phyloP scores from a whole-genome alignment of 331 rosid species.

The Quercus lobata region DNA sequence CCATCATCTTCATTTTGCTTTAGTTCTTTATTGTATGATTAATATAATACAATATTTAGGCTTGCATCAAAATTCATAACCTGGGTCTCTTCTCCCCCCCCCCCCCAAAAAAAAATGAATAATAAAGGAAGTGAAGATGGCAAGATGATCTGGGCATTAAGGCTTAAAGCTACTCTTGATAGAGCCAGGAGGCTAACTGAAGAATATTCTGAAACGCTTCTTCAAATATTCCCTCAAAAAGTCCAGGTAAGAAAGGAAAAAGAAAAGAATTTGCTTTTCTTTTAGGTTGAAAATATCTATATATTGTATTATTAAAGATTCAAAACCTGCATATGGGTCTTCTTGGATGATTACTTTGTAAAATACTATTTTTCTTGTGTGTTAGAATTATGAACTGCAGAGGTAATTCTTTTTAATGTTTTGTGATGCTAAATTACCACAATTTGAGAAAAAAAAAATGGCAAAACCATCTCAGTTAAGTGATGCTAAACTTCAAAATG shows the following conservation, averaged over 20 bases:
- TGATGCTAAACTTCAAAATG: background rate
- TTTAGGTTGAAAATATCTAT: background rate
- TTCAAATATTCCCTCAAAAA: conserved; percentile 87
- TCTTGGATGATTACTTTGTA: background rate
- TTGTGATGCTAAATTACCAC: background rate
- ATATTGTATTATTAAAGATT: background rate
- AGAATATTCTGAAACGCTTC: conserved; percentile 93
- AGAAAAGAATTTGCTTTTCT: background rate
- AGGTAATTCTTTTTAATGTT: background rate
- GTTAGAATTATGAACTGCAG: background rate
- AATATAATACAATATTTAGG: background rate
- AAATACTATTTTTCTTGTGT: background rate
- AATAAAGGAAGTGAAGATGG: conserved; percentile 93
- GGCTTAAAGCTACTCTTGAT: conserved; percentile 94
- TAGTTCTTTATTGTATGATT: background rate
- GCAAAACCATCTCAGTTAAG: background rate
- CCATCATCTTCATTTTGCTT: conserved; percentile 6
- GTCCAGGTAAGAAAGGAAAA: conserved; percentile 62
- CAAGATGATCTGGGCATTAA: conserved; percentile 74
- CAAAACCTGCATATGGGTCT: background rate
- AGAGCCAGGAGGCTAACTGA: conserved; percentile 93
- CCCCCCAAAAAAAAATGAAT: background rate
- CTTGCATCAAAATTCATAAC: conserved; percentile 3
- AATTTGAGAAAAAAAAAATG: too few species aligned
- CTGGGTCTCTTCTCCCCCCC: background rate